Base-by-base conservation (phyloP, 164 flowering plant genomes). In the Vitis vinifera region DNA sequence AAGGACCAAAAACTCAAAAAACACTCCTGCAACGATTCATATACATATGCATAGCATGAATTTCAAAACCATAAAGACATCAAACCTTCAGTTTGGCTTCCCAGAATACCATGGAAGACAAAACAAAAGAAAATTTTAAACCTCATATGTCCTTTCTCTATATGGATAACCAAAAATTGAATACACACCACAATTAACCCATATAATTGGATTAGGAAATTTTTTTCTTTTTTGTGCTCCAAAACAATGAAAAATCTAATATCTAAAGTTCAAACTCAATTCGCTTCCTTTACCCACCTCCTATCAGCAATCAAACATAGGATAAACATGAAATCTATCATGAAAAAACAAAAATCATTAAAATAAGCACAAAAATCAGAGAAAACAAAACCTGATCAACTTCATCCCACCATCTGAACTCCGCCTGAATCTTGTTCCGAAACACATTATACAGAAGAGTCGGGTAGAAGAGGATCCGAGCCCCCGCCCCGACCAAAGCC, bases 321-420 rank as follows among this genome's bases (percentile, higher is more conserved):
- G 7, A 10, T 17, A 50, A 70, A 57, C 27, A 57, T 6, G 44
- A 55, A 9, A 59, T 16, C 44, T 2, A 56, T 1, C 7, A 37
- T 57, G 68, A 37, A 44, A 66, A 13, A 56, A 49, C 44, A 59
- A 55, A 44, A 12, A n/a, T 6, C 10, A 8, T 37, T 19, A 47
- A 65, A 68, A 58, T 23, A 37, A 19, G 29, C 8, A 10, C 55
- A 10, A 61, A 70, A 50, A 15, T 10, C 14, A 60, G 44, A 12
- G 9, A 74, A 64, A 76, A 49, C 3, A 62, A 70, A 47, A 90
- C 98, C 96, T 91, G 88, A 76, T 89, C 98, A 70, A 92, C 83
- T 72, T 83, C 82, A 55, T 92, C 98, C 98, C 98, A 92, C 98
- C 98, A 92, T 57, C 89, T 75, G 82, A 92, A 92, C 80, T 89